Evolutionary conservation across 2,329 filamentous ascomycete species (phyloP), one percentile per base, ranked within the genome.

Genomic region (Simplicillium sp.): DNA sequence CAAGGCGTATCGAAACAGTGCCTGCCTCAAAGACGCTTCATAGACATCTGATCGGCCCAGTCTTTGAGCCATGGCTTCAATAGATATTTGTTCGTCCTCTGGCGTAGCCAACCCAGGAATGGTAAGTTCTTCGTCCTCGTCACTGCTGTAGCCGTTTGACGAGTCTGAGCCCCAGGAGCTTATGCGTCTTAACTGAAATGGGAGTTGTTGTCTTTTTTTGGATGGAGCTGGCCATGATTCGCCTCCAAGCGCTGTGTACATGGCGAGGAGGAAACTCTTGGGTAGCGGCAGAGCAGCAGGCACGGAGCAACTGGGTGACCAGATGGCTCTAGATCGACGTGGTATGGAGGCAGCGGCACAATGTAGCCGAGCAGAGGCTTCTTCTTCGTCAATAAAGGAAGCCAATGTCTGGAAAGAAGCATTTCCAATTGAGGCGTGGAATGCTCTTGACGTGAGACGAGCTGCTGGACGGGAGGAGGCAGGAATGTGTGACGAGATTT

Each of bases 261-360:
- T 43, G 7, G 57, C 59, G 28, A 54, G 51, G 12, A 62, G 48
- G 41, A 62, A 62, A 34, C 55, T 56, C 32, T 52, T 48, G 8
- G 52, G 46, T 11, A 62, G 39, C 31, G 51, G 57, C 8, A 62
- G 44, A 13, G 46, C 43, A 13, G 38, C 39, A 5, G 59, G 59
- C 12, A 60, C 56, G 34, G 47, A 46, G 48, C 59, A 61, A 13
- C 48, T 43, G n/a, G 59, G 59, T 15, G 59, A 62, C 59, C 59
- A 62, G 40, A 62, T 53, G 11, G 54, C 52, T 2, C 45, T 46
- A 8, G 46, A 47, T 9, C 58, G 50, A 6, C 34, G 35, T 20
- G 46, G 34, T 14, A 55, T 50, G 36, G 56, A 49, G 17, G 45
- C 40, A 6, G 54, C 48, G 11, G 50, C 45, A 11, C 33, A 9